A percentile compares a stretch with the other conserved stretches of the same genome.
phyloP scores from a whole-genome alignment of 2,329 filamentous ascomycete species.

The Cladosporium austrohemisphaericum region DNA sequence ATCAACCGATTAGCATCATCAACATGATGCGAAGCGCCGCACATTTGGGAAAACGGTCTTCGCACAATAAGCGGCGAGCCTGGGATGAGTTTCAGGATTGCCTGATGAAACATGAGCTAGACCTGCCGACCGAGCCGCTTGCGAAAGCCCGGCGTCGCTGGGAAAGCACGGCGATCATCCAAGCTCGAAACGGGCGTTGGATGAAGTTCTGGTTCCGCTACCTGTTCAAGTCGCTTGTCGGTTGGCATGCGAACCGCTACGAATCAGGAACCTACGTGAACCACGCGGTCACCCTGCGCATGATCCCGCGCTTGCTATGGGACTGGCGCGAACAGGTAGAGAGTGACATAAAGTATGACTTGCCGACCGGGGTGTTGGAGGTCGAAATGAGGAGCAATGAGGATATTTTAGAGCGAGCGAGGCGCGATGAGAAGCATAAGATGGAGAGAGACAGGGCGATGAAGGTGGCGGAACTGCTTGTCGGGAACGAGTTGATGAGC shows the following conservation, averaged over 20 bases:
- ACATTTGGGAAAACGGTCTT: neutral
- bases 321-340: slow-evolving; percentile 24
- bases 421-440: neutral
- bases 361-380: slow-evolving; percentile 28
- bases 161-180: no score
- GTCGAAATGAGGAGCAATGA: slow-evolving; percentile 15
- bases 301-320: slow-evolving; percentile 27
- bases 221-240: slow-evolving; percentile 13
- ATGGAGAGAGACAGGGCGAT: no score
- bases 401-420: neutral
- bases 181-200: no score
- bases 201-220: no score
- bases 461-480: no score
- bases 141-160: no score
- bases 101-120: no score
- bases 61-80: neutral
- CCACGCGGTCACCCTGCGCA: slow-evolving; percentile 12
- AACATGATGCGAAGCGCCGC: neutral
- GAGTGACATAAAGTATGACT: slow-evolving; percentile 26
- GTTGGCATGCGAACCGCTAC: neutral
- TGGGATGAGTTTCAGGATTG: slow-evolving; percentile 19
- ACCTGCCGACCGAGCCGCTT: no score
- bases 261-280: no score
- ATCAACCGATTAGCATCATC: neutral
- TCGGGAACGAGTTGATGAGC: no score